Evolutionary conservation across 805 yeast species (phyloP).

Genomic region (Torulaspora delbrueckii): DNA sequence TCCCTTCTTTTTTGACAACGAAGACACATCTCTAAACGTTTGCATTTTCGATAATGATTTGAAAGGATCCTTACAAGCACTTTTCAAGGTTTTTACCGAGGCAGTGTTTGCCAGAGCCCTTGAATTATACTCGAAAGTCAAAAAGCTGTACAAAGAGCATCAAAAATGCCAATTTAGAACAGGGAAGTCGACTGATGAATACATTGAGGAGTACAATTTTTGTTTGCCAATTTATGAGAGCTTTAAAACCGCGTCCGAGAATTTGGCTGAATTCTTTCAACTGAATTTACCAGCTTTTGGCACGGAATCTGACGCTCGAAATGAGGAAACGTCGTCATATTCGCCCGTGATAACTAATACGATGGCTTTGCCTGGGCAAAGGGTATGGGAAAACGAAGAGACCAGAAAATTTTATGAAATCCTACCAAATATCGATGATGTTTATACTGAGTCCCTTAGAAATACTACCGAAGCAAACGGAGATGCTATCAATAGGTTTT

Average conservation of each 20-base stretch:
- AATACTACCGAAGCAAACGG: slow-evolving; percentile 14
- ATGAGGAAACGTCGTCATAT: slow-evolving; percentile 31
- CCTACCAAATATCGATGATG: slow-evolving; percentile 41
- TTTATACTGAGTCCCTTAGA: slow-evolving; percentile 27
- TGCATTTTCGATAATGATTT: slow-evolving; percentile 30
- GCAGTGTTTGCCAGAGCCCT: slow-evolving; percentile 39
- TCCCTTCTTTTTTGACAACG: slow-evolving; percentile 33
- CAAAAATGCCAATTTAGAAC: slow-evolving; percentile 58
- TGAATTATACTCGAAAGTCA: slow-evolving; percentile 36
- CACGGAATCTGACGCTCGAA: slow-evolving; percentile 22
- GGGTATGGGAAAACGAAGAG: slow-evolving; percentile 62
- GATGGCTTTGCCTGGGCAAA: slow-evolving; percentile 17
- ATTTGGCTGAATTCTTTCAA: slow-evolving; percentile 41
- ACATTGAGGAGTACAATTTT: slow-evolving; percentile 36
- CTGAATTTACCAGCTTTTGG: slow-evolving; percentile 38
- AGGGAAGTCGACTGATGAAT: slow-evolving; percentile 48
- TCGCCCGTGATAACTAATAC: slow-evolving; percentile 27
- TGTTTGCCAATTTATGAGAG: slow-evolving; percentile 39
- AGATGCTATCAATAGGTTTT: slow-evolving; percentile 38
- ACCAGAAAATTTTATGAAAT: slow-evolving; percentile 60
- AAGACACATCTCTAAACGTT: slow-evolving; percentile 23
- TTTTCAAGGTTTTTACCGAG: slow-evolving; percentile 42
- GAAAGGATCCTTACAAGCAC: slow-evolving; percentile 32
- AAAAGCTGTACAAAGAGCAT: slow-evolving; percentile 38
- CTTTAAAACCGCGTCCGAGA: slow-evolving; percentile 41